phyloP scores from a whole-genome alignment of 116 monocot genomes.

The Trichopus zeylanicus region DNA sequence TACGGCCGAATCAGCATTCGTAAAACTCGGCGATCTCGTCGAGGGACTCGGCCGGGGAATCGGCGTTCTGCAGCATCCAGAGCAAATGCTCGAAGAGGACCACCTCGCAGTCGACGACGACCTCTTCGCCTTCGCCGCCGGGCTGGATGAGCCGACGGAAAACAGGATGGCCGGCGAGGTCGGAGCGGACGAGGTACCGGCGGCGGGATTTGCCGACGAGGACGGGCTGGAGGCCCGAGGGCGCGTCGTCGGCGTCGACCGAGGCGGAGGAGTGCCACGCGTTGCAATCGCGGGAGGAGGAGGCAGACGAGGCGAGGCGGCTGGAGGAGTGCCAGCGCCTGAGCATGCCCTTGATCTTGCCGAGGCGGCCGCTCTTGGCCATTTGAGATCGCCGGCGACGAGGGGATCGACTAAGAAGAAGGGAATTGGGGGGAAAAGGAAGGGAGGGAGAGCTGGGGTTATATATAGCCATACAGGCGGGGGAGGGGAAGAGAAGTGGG shows the following conservation, averaged over 20 bases:
- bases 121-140: background rate
- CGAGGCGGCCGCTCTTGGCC: conserved; percentile 42
- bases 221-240: conserved; percentile 44
- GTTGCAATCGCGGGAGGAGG: background rate
- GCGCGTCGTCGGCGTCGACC: conserved; percentile 18
- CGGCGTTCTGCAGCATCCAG: conserved; percentile 85
- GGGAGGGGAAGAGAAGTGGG: no score
- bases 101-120: conserved; percentile 63
- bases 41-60: conserved; percentile 40
- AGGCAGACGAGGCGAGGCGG: conserved; percentile 10
- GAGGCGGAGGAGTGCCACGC: background rate
- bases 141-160: conserved; percentile 40
- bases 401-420: background rate
- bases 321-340: conserved; percentile 46
- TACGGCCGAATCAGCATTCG: conserved; percentile 7
- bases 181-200: conserved; percentile 49
- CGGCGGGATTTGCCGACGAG: conserved; percentile 80
- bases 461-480: no score
- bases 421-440: background rate
- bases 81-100: conserved; percentile 90
- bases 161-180: conserved; percentile 44
- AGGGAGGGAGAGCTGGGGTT: background rate
- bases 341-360: conserved; percentile 69
- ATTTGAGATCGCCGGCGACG: conserved; percentile 12
- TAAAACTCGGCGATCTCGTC: conserved; percentile 84